These are phyloP conservation scores for Pseudisothecium myosuroides DNA, from an alignment of 225 moss, liverwort and hornwort species.

Conservation along the genomic window DNA sequence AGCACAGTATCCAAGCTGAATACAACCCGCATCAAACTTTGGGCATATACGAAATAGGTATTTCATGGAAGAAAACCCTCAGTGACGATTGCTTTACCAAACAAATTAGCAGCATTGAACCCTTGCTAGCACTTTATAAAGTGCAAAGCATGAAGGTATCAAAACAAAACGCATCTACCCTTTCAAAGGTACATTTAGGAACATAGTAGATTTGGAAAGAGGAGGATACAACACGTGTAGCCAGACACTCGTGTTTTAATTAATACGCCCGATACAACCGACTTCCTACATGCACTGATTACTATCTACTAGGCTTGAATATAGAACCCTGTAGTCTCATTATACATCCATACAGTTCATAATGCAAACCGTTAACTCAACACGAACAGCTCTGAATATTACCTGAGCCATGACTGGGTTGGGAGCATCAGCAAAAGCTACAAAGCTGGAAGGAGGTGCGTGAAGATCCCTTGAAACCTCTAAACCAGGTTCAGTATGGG, in stretches of 20 bases:
- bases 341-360: background rate
- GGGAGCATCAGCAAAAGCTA: constrained; percentile 88
- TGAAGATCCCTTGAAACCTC: constrained; percentile 38
- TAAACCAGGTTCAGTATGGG: constrained; percentile 8
- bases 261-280: background rate
- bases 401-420: constrained; percentile 99
- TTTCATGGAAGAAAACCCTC: background rate
- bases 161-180: background rate
- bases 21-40: background rate
- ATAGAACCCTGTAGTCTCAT: background rate
- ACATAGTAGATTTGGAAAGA: background rate
- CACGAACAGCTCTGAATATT: background rate
- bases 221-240: background rate
- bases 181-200: background rate
- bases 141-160: background rate
- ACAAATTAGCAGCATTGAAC: background rate
- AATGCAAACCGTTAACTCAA: background rate
- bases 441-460: constrained; percentile 40
- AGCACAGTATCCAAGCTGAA: background rate
- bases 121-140: background rate
- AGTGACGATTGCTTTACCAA: background rate
- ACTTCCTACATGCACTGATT: background rate
- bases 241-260: background rate
- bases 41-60: background rate
- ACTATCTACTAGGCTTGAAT: background rate